Evolutionary conservation across 2,329 filamentous ascomycete genomes (phyloP).

Genomic region (Neurospora sp.): DNA sequence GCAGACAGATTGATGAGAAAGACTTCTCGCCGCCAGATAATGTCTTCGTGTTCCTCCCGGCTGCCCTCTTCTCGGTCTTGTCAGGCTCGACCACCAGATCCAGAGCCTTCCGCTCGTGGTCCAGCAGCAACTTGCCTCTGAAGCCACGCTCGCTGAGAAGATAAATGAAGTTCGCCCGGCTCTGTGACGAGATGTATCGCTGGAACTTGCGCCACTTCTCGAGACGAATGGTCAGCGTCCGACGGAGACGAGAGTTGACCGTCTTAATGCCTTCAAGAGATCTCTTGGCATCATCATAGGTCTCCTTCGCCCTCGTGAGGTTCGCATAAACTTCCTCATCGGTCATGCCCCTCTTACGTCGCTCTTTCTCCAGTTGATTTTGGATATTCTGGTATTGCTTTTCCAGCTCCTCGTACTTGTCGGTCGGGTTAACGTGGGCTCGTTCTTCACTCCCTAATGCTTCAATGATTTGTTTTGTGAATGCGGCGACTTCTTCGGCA

Average conservation of each 20-base stretch:
- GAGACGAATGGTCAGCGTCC: constrained; percentile 58
- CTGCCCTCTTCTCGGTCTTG: constrained; percentile 55
- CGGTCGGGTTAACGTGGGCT: constrained; percentile 18
- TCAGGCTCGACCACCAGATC: constrained; percentile 68
- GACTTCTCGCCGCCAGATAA: constrained; percentile 96
- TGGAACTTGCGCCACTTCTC: constrained; percentile 74
- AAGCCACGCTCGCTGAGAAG: constrained; percentile 84
- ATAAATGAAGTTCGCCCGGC: constrained; percentile 78
- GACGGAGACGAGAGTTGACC: constrained; percentile 35
- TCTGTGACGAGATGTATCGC: constrained; percentile 72
- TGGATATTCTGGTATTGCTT: constrained; percentile 44
- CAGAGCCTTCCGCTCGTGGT: constrained; percentile 65
- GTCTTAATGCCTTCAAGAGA: constrained; percentile 34
- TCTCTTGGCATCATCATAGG: constrained; percentile 31
- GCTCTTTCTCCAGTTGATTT: constrained; percentile 47
- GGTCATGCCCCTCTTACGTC: constrained; percentile 48
- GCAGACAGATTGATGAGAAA: constrained; percentile 89
- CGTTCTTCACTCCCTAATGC: background rate
- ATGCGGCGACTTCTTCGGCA: constrained; percentile 38
- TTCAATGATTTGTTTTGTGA: constrained; percentile 39
- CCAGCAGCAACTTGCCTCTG: constrained; percentile 67
- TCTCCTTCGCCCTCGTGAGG: constrained; percentile 28
- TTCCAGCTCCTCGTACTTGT: constrained; percentile 48
- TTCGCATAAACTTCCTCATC: constrained; percentile 53
- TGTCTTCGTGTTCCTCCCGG: constrained; percentile 78